Evolutionary conservation across 176 grass and related monocot genomes (phyloP).

Genomic region (Aegilops umbellulata): DNA sequence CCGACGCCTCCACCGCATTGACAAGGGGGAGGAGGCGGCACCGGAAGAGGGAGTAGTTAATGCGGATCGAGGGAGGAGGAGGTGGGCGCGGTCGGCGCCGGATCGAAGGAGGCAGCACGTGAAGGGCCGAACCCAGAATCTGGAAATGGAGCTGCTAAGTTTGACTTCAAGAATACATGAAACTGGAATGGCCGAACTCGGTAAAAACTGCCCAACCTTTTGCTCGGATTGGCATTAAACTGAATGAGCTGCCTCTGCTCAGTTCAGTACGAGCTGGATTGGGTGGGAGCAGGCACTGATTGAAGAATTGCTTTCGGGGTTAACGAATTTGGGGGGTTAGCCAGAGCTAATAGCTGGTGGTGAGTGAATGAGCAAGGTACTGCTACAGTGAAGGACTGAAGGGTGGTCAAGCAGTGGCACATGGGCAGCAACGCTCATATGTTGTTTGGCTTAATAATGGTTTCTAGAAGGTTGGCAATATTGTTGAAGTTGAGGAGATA

Average conservation of each 20-base stretch:
- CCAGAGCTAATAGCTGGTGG: background rate
- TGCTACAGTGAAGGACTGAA: background rate
- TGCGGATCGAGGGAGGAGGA: constrained; percentile 25
- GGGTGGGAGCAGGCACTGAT: background rate
- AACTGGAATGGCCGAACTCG: background rate
- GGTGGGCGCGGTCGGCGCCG: constrained; percentile 29
- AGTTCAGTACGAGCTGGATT: background rate
- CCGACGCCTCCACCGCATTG: constrained; percentile 6
- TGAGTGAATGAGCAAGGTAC: background rate
- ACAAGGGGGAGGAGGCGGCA: background rate
- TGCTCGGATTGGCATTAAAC: background rate
- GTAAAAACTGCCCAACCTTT: background rate
- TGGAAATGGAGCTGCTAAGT: background rate
- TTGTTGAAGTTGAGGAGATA: no score
- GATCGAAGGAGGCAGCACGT: constrained; percentile 26
- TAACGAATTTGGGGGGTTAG: background rate
- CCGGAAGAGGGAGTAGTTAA: constrained; percentile 1
- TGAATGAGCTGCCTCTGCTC: background rate
- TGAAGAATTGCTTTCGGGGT: background rate
- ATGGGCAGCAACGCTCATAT: background rate
- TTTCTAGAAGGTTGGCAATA: background rate
- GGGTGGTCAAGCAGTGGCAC: background rate
- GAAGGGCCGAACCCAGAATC: background rate
- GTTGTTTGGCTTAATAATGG: background rate
- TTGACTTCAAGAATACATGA: background rate